Percentiles rank a stretch among this genome's conserved stretches.
phyloP scores from a whole-genome alignment of 768 basidiomycete genomes.

The Ramaria rubella region DNA sequence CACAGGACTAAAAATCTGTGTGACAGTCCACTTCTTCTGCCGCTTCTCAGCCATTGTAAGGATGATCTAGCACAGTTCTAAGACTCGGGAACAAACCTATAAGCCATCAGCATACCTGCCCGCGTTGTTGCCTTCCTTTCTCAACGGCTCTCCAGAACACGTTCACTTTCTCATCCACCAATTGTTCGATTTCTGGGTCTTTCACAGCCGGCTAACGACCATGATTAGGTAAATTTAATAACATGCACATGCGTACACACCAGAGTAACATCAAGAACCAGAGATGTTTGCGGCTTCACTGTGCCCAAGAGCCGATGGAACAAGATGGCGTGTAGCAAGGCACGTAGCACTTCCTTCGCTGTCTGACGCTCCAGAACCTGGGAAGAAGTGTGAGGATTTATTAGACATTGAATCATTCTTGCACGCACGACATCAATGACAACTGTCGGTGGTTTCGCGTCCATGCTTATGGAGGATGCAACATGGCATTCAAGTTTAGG shows the following conservation, averaged over 20 bases:
- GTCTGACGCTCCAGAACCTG: constrained; percentile 69
- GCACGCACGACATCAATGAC: constrained; percentile 5
- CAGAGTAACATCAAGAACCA: constrained; percentile 81
- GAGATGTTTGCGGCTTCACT: constrained; percentile 68
- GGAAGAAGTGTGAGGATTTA: neutral
- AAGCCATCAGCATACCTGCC: constrained; percentile 64
- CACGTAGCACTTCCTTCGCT: constrained; percentile 67
- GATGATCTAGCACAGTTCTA: constrained; percentile 40
- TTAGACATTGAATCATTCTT: neutral
- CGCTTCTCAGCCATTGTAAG: constrained; percentile 75
- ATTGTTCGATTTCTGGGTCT: constrained; percentile 62
- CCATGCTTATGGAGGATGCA: too few relatives aligned
- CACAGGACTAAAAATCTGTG: constrained; percentile 4
- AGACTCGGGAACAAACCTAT: neutral
- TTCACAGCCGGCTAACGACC: constrained; percentile 62
- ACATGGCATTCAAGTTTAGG: too few relatives aligned
- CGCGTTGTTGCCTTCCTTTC: constrained; percentile 49
- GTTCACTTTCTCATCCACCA: constrained; percentile 72
- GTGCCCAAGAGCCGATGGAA: constrained; percentile 81
- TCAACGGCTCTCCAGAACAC: constrained; percentile 75
- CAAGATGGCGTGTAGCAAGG: constrained; percentile 72
- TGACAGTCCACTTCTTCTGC: constrained; percentile 61
- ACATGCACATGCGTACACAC: constrained; percentile 32
- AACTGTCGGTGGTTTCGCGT: constrained; percentile 3
- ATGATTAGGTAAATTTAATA: neutral